phyloP scores from a whole-genome alignment of 2,329 filamentous ascomycete species.

The Ophiostoma perfectum region DNA sequence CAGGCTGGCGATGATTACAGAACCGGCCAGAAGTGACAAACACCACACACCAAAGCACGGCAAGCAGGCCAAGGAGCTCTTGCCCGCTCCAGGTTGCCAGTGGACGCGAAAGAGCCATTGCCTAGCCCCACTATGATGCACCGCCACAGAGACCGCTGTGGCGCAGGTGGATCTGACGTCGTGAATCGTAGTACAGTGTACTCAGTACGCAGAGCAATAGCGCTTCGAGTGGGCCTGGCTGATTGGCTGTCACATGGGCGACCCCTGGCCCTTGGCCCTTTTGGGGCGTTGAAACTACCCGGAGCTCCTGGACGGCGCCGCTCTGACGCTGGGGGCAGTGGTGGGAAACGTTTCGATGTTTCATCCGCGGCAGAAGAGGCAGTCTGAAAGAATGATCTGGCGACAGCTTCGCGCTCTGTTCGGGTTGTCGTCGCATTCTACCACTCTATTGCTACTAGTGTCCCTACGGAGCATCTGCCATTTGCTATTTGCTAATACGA shows the following conservation, averaged over 20 bases:
- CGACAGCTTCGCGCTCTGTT: neutral
- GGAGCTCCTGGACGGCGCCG: neutral
- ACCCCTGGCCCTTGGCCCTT: constrained; percentile 14
- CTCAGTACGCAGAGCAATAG: too few species aligned
- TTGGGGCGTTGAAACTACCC: constrained; percentile 19
- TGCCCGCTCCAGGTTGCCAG: constrained; percentile 22
- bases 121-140: neutral
- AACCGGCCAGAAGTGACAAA: neutral
- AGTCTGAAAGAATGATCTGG: constrained; percentile 1
- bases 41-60: neutral
- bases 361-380: constrained; percentile 12
- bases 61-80: neutral
- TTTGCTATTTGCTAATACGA: too few species aligned
- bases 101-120: constrained; percentile 19
- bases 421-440: neutral
- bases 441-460: too few species aligned
- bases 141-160: constrained; percentile 11
- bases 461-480: neutral
- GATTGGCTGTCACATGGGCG: constrained; percentile 19
- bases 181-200: neutral
- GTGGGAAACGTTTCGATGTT: constrained; percentile 18
- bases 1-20: constrained; percentile 8
- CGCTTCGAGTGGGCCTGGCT: neutral
- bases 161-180: neutral
- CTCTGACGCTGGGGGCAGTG: constrained; percentile 7